phyloP scores from a whole-genome alignment of 1,284 basidiomycete species.

The Rhodotorula sp. region DNA sequence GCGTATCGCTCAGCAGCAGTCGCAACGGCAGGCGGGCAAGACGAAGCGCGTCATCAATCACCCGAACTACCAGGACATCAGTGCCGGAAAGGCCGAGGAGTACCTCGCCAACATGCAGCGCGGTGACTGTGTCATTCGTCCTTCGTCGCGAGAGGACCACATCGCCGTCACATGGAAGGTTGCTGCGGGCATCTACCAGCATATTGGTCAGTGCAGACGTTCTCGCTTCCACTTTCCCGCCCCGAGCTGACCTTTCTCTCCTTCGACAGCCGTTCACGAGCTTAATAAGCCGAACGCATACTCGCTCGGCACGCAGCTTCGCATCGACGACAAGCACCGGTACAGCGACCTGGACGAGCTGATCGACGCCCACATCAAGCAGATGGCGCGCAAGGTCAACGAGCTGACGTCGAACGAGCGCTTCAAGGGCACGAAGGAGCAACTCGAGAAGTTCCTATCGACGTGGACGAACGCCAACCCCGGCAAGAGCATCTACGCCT shows the following conservation, averaged over 20 bases:
- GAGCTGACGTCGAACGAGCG: slow-evolving; percentile 95
- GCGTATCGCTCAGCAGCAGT: slow-evolving; percentile 60
- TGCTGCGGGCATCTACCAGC: slow-evolving; percentile 92
- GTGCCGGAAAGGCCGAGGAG: slow-evolving; percentile 82
- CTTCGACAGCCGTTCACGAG: slow-evolving; percentile 78
- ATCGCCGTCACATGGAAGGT: slow-evolving; percentile 99
- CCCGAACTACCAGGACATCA: slow-evolving; percentile 97
- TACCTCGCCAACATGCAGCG: slow-evolving; percentile 86
- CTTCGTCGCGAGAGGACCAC: slow-evolving; percentile 89
- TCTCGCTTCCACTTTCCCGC: not conserved
- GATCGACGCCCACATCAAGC: slow-evolving; percentile 95
- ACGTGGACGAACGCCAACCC: slow-evolving; percentile 91
- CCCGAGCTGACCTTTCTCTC: slow-evolving; percentile 16
- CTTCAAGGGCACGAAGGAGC: slow-evolving; percentile 82
- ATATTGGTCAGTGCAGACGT: slow-evolving; percentile 67
- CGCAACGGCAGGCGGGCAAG: slow-evolving; percentile 76
- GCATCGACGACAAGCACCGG: slow-evolving; percentile 59
- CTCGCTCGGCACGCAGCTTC: slow-evolving; percentile 41
- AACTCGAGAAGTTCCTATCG: slow-evolving; percentile 83
- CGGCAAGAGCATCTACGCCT: slow-evolving; percentile 91
- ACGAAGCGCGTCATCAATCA: slow-evolving; percentile 87
- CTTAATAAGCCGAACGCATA: slow-evolving; percentile 64
- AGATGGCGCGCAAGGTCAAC: slow-evolving; percentile 89
- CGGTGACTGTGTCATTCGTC: slow-evolving; percentile 92
- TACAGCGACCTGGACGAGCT: slow-evolving; percentile 97